Percentiles rank a stretch among this genome's conserved stretches.
phyloP scores from a whole-genome alignment of 805 yeast genomes.

The Metschnikowia lachancei region DNA sequence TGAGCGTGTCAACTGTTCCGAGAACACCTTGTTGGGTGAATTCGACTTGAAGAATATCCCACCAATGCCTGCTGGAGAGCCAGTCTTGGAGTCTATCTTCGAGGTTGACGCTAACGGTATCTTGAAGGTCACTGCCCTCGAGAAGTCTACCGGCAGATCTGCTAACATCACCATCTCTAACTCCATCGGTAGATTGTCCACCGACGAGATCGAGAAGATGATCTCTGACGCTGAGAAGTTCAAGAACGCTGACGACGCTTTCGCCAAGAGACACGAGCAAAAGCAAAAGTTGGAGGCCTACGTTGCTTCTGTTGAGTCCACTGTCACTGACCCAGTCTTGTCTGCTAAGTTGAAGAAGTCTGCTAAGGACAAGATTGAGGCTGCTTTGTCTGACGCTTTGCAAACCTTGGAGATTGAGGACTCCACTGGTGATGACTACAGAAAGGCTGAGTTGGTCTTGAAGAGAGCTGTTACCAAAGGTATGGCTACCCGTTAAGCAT shows the following conservation, averaged over 20 bases:
- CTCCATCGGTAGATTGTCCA: conserved; percentile 50
- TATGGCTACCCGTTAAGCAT: conserved; percentile 89
- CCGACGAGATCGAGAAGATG: conserved; percentile 50
- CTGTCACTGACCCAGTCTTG: conserved; percentile 97
- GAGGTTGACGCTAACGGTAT: conserved; percentile 52
- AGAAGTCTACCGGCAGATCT: conserved; percentile 49
- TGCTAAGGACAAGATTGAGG: conserved; percentile 95
- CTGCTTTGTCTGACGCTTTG: conserved; percentile 96
- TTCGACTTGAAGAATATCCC: conserved; percentile 51
- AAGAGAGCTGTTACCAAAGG: conserved; percentile 99
- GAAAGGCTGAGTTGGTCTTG: conserved; percentile 98
- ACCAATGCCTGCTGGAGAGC: conserved; percentile 51
- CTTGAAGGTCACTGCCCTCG: conserved; percentile 50
- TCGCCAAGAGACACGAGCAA: conserved; percentile 99
- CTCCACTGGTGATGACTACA: conserved; percentile 91
- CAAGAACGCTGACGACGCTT: conserved; percentile 98
- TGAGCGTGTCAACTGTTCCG: conserved; percentile 51
- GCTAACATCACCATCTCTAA: conserved; percentile 50
- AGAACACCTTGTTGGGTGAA: conserved; percentile 51
- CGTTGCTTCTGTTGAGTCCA: conserved; percentile 80
- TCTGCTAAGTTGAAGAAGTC: conserved; percentile 95
- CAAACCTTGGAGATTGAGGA: conserved; percentile 97
- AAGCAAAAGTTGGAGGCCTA: conserved; percentile 98
- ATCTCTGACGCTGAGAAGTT: conserved; percentile 51
- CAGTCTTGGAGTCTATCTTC: conserved; percentile 49